Evolutionary conservation across 2,329 filamentous ascomycete genomes (phyloP).

Genomic region (Beauveria pseudobassiana): DNA sequence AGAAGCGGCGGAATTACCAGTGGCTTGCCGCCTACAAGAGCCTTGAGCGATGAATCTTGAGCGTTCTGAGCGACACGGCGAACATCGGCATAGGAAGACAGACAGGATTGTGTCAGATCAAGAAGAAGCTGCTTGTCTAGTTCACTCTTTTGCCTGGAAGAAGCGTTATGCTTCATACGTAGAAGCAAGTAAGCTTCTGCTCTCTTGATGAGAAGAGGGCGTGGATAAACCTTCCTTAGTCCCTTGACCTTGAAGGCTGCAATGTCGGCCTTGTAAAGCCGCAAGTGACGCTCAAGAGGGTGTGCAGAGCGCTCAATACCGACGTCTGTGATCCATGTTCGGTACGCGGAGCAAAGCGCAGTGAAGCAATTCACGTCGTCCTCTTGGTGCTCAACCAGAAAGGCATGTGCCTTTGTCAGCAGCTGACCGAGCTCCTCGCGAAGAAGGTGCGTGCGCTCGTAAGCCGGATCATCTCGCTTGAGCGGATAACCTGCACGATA

Average conservation of each 20-base stretch:
- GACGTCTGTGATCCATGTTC: slow-evolving; percentile 95
- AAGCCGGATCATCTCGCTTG: slow-evolving; percentile 45
- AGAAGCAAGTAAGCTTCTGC: slow-evolving; percentile 93
- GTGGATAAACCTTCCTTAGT: slow-evolving; percentile 83
- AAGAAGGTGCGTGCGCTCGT: slow-evolving; percentile 70
- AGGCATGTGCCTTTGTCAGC: slow-evolving; percentile 76
- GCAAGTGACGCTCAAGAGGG: slow-evolving; percentile 77
- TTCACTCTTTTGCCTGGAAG: slow-evolving; percentile 80
- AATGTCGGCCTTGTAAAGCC: slow-evolving; percentile 79
- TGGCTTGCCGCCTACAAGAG: slow-evolving; percentile 77
- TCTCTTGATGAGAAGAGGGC: slow-evolving; percentile 83
- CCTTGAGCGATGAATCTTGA: slow-evolving; percentile 87
- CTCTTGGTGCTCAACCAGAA: slow-evolving; percentile 76
- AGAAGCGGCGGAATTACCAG: slow-evolving; percentile 87
- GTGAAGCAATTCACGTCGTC: slow-evolving; percentile 97
- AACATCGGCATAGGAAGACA: slow-evolving; percentile 91
- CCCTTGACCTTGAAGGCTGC: slow-evolving; percentile 93
- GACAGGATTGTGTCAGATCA: slow-evolving; percentile 81
- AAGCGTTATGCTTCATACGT: slow-evolving; percentile 87
- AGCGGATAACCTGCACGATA: slow-evolving; percentile 86
- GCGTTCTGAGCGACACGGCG: slow-evolving; percentile 89
- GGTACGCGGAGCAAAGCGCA: slow-evolving; percentile 82
- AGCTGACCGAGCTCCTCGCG: slow-evolving; percentile 74
- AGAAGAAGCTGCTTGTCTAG: slow-evolving; percentile 78
- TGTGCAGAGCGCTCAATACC: slow-evolving; percentile 94